Evolutionary conservation across 163 green algal species (phyloP), one percentile per base, ranked within the genome.

Genomic region (Scenedesmus sp.): DNA sequence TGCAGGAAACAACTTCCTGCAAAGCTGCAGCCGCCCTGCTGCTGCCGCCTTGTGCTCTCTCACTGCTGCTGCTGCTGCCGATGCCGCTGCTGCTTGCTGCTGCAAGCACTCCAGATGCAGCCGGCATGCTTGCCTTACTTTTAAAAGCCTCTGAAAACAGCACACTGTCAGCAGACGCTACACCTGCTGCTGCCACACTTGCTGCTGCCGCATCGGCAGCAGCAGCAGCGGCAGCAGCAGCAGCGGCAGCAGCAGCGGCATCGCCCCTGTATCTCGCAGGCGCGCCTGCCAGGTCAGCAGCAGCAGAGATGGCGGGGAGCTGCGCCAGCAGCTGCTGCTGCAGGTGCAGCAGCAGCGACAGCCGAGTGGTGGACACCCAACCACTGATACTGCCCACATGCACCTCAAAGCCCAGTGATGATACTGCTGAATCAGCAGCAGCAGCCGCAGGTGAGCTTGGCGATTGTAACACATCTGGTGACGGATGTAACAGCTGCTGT

Each of bases 351-450:
- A 95, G 74, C 46, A 95, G 73, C 56, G 91, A 70, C 2, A 89
- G 82, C 8, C 93, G 91, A 0, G 84, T 66, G 18, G 91, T 90
- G 8, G 91, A 95, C 1, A 92, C 52, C 85, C 91, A 95, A 16
- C 76, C 81, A 73, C 90, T 93, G 77, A 93, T 91, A 82, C 86
- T 93, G 87, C 88, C 84, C 12, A 77, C 82, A 60, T 15, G 18
- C 62, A 82, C 90, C 20, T 74, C 70, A 79, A 52, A 79, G 4
- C 70, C 70, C 5, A 16, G 70, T 13, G 59, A 15, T 64, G 8
- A 9, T 64, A 10, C 9, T 9, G 4, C 46, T 79, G 70, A 76
- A 9, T 12, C 2, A 5, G n/a, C 66, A 18, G 16, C 18, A 70
- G 62, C 18, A 34, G 18, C 4, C 18, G 4, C 66, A 76, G 16